Conservation (phyloP, 2,329 filamentous ascomycete species). For the Xylariaceae sp. region DNA sequence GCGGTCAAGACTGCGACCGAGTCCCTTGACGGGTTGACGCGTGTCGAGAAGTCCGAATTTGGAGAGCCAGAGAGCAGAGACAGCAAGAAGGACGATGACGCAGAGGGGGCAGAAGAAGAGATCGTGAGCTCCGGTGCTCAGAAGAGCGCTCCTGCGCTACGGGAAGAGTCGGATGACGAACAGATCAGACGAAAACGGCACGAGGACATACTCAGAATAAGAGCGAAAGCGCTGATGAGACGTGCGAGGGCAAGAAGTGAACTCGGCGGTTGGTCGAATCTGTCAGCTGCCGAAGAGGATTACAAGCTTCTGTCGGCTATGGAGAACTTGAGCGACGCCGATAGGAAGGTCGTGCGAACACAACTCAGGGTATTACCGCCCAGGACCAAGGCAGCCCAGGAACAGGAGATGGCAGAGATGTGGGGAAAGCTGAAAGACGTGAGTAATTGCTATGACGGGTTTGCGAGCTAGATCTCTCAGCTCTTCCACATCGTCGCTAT, state of each 20-base stretch:
- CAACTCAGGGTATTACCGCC: slow-evolving; percentile 64
- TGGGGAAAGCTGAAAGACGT: slow-evolving; percentile 90
- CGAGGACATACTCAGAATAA: slow-evolving; percentile 70
- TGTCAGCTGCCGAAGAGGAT: slow-evolving; percentile 75
- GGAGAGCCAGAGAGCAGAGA: slow-evolving; percentile 29
- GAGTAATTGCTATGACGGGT: slow-evolving; percentile 26
- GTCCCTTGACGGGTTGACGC: slow-evolving; percentile 69
- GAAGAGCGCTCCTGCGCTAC: slow-evolving; percentile 39
- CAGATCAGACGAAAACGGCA: slow-evolving; percentile 32
- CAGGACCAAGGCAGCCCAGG: slow-evolving; percentile 71
- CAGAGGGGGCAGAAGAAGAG: slow-evolving; percentile 42
- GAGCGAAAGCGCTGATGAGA: slow-evolving; percentile 77
- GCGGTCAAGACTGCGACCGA: slow-evolving; percentile 69
- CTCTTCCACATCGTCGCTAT: background rate
- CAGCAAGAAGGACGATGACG: background rate
- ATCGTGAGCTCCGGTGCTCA: slow-evolving; percentile 57
- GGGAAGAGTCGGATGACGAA: slow-evolving; percentile 26
- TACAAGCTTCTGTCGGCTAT: slow-evolving; percentile 64
- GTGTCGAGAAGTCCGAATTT: slow-evolving; percentile 40
- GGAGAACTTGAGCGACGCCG: slow-evolving; percentile 58
- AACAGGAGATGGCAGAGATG: slow-evolving; percentile 91
- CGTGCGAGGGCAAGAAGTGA: slow-evolving; percentile 70
- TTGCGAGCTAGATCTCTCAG: background rate
- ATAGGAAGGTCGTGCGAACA: slow-evolving; percentile 62
- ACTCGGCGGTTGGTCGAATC: slow-evolving; percentile 71